A percentile compares a stretch with the other conserved stretches of the same genome.
Conservation (phyloP, 352 stramenopile species). For the Poterioochromonas sp. region DNA sequence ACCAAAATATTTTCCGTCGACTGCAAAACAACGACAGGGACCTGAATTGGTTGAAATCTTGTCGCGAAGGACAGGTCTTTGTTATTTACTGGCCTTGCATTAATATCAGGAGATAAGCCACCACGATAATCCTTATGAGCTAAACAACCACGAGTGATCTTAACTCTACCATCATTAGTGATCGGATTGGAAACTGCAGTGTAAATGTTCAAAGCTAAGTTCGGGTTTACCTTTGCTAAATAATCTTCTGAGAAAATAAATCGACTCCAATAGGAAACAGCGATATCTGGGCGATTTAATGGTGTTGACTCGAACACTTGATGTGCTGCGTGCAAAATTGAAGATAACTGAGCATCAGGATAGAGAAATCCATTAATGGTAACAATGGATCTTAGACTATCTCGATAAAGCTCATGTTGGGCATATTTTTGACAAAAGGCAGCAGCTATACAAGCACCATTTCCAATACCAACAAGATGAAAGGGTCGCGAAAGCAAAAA, state of each 20-base stretch:
- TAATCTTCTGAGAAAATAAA: conserved; percentile 84
- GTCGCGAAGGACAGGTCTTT: not conserved
- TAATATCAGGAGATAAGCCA: conserved; percentile 33
- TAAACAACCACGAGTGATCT: conserved; percentile 63
- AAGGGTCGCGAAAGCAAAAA: conserved; percentile 67
- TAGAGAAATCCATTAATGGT: conserved; percentile 69
- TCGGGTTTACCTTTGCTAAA: conserved; percentile 63
- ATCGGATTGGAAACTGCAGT: conserved; percentile 80
- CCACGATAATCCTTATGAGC: conserved; percentile 52
- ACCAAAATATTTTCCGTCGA: conserved; percentile 75
- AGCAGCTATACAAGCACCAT: conserved; percentile 67
- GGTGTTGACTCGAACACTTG: conserved; percentile 71
- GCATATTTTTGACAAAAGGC: conserved; percentile 55
- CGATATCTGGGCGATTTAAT: conserved; percentile 62
- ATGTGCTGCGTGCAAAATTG: conserved; percentile 53
- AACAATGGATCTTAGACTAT: conserved; percentile 58
- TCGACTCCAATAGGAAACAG: conserved; percentile 70
- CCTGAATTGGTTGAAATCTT: conserved; percentile 19
- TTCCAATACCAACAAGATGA: conserved; percentile 73
- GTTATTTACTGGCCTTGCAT: not conserved
- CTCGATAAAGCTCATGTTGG: conserved; percentile 43
- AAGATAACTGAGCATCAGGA: conserved; percentile 46
- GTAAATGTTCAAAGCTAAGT: conserved; percentile 79
- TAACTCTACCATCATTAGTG: conserved; percentile 68
- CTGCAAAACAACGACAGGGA: conserved; percentile 47